Evolutionary conservation across 805 yeast genomes (phyloP).

Genomic region (Scheffersomyces stipitis): DNA sequence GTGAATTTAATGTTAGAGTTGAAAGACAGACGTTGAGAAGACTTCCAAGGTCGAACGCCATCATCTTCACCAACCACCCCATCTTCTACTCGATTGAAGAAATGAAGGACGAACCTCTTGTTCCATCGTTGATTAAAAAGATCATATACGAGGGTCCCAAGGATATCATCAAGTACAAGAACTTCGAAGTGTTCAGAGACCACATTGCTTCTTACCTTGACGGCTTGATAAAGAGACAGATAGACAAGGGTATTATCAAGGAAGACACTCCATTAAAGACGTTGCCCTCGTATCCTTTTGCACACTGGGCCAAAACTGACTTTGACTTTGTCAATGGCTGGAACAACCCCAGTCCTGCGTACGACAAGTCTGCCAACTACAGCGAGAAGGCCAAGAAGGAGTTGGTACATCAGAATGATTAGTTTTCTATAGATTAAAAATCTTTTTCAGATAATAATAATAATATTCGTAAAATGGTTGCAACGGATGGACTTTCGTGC

Average conservation of each 20-base stretch:
- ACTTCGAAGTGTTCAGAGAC: constrained; percentile 57
- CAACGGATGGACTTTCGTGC: too few relatives aligned
- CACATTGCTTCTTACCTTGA: constrained; percentile 61
- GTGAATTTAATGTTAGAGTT: constrained; percentile 64
- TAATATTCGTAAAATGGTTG: too few relatives aligned
- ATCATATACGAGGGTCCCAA: constrained; percentile 67
- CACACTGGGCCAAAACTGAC: constrained; percentile 49
- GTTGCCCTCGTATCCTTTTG: constrained; percentile 62
- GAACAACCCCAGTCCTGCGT: constrained; percentile 33
- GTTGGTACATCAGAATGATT: constrained; percentile 11
- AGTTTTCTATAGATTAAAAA: too few relatives aligned
- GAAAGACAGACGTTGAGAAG: constrained; percentile 72
- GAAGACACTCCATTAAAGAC: constrained; percentile 60
- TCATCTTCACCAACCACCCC: constrained; percentile 75
- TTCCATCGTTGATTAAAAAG: constrained; percentile 71
- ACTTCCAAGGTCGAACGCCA: constrained; percentile 63
- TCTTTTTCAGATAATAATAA: background rate
- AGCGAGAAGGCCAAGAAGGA: constrained; percentile 21
- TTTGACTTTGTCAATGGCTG: constrained; percentile 41
- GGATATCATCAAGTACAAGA: constrained; percentile 62
- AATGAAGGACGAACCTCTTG: constrained; percentile 73
- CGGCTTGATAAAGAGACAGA: constrained; percentile 55
- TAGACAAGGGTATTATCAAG: constrained; percentile 52
- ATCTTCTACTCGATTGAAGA: constrained; percentile 77
- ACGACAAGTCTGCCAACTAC: constrained; percentile 22